Percentiles rank a stretch among this genome's conserved stretches.
These are phyloP conservation scores for Rhodotorula taiwanensis DNA, from an alignment of 768 basidiomycete species.

Conservation along the genomic window DNA sequence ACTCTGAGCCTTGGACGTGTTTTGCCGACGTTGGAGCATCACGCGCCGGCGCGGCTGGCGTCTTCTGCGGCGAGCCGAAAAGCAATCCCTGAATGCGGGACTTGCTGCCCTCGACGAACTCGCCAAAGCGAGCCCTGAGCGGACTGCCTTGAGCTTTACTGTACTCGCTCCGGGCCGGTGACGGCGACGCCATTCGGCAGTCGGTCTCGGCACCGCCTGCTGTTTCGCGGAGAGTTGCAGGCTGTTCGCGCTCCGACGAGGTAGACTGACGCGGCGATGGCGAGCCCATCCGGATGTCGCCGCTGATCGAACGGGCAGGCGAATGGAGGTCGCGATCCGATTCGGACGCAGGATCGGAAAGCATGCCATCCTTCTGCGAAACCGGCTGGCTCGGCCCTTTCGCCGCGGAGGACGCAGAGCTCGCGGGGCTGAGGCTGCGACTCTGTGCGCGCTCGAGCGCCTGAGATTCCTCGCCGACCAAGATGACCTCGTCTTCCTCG, in stretches of 20 bases:
- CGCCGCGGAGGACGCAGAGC: not conserved
- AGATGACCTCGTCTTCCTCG: constrained; percentile 4
- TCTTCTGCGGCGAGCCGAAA: not conserved
- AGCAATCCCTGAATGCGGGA: constrained; percentile 4
- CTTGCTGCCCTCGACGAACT: not conserved
- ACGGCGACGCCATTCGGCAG: not conserved
- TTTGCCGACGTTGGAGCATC: too few relatives aligned
- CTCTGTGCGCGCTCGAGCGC: not conserved
- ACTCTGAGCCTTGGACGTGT: too few relatives aligned
- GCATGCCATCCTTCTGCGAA: too few relatives aligned
- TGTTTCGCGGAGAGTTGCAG: constrained; percentile 1
- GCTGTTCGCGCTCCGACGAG: not conserved
- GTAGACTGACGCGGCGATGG: not conserved
- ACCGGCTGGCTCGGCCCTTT: too few relatives aligned
- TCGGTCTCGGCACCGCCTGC: not conserved
- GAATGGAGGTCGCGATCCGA: not conserved
- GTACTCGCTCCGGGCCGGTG: not conserved
- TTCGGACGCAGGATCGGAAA: too few relatives aligned
- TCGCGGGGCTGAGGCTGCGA: not conserved
- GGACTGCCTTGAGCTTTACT: not conserved
- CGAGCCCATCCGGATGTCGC: constrained; percentile 22
- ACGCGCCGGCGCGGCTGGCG: not conserved
- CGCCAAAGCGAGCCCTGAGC: not conserved
- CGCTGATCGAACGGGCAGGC: constrained; percentile 9
- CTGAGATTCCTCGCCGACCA: not conserved